These are phyloP conservation scores for Tilletia caries DNA, from an alignment of 1,284 basidiomycete species.

Conservation along the genomic window DNA sequence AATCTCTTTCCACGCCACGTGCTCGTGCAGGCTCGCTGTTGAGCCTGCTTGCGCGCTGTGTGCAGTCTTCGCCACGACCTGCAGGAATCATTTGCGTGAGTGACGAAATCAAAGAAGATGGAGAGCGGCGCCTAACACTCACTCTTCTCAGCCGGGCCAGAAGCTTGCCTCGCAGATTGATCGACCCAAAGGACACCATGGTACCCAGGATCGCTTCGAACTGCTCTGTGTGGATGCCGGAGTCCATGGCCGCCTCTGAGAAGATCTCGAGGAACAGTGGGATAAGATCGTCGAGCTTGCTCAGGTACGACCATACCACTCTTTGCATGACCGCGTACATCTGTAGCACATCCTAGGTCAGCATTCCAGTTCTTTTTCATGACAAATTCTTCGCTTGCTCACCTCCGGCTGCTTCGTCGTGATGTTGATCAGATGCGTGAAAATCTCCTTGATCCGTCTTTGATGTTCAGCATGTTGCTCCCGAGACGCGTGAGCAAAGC, in stretches of 20 bases:
- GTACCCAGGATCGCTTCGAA: slow-evolving; percentile 50
- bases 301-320: slow-evolving; percentile 45
- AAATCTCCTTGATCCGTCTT: slow-evolving; percentile 47
- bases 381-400: not conserved
- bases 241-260: slow-evolving; percentile 47
- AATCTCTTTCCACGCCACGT: slow-evolving; percentile 48
- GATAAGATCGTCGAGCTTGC: slow-evolving; percentile 48
- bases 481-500: slow-evolving; percentile 42
- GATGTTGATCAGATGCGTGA: slow-evolving; percentile 45
- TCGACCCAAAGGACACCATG: slow-evolving; percentile 47
- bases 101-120: not conserved
- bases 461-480: slow-evolving; percentile 46
- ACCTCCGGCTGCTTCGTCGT: slow-evolving; percentile 44
- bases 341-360: slow-evolving; percentile 4
- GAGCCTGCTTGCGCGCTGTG: slow-evolving; percentile 22
- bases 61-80: slow-evolving; percentile 42
- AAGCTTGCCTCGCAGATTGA: slow-evolving; percentile 48
- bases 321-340: slow-evolving; percentile 51
- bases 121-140: not conserved
- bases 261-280: slow-evolving; percentile 46
- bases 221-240: slow-evolving; percentile 42
- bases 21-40: slow-evolving; percentile 30
- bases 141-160: slow-evolving; percentile 42
- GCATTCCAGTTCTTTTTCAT: not conserved
- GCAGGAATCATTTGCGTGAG: not conserved